Conservation (phyloP, 2,329 filamentous ascomycete genomes). For the Penicillium corylophilum region DNA sequence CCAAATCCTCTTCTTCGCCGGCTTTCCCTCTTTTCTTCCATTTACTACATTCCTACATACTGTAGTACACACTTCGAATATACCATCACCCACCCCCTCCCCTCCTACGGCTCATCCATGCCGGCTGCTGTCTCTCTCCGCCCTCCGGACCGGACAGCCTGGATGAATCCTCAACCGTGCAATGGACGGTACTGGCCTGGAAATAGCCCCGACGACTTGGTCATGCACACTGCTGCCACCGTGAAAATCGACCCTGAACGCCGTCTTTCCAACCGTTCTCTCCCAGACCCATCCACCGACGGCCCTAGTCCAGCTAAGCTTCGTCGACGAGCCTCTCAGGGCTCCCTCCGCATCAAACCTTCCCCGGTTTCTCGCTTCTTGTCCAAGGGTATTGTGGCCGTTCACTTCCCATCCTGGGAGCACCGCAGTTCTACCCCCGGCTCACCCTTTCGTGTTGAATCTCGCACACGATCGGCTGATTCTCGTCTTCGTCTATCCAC, state of each 20-base stretch:
- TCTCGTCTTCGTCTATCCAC: conserved; percentile 32
- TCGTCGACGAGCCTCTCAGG: conserved; percentile 39
- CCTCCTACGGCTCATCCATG: conserved; percentile 13
- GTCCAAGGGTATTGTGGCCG: conserved; percentile 35
- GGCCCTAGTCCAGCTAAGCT: conserved; percentile 26
- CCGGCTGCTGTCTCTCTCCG: conserved; percentile 15
- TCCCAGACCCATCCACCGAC: conserved; percentile 10
- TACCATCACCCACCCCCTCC: conserved; percentile 1
- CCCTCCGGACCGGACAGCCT: conserved; percentile 23
- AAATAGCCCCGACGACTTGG: conserved; percentile 25
- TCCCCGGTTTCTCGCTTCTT: conserved; percentile 38
- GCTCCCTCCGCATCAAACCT: conserved; percentile 34
- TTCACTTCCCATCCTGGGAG: conserved; percentile 57
- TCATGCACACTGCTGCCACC: conserved; percentile 30
- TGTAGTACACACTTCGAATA: conserved; percentile 1
- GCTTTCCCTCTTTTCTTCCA: conserved; percentile 13
- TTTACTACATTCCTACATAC: conserved; percentile 11
- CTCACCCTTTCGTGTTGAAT: conserved; percentile 24
- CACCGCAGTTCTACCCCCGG: conserved; percentile 41
- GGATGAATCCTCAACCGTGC: conserved; percentile 34
- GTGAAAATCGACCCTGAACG: conserved; percentile 22
- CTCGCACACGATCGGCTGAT: conserved; percentile 28
- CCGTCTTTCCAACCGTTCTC: conserved; percentile 22
- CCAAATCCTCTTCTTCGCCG: conserved; percentile 19
- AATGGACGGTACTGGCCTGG: conserved; percentile 32